Base-by-base conservation (phyloP, 208 protist species). In the Vickermania ingenoplastis region DNA sequence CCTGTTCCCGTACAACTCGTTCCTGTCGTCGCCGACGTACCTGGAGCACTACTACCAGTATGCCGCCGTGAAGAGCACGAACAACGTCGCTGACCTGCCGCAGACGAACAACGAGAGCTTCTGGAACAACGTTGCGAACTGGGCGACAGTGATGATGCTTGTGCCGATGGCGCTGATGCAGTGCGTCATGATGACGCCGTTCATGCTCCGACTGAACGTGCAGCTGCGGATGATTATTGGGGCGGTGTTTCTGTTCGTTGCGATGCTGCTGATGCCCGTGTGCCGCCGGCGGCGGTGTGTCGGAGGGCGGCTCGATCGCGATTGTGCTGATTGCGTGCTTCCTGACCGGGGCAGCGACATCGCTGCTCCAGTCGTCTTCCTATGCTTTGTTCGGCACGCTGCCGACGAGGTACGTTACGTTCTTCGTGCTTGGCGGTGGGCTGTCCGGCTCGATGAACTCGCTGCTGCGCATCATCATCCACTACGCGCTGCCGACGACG, bases 1-100 rank as follows among this genome's bases (percentile, higher is more conserved):
- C 53, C 66, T 80, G n/a, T 75, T 75, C 53, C 61, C 69, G 23
- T 75, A 75, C 66, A 80, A 80, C 65, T 76, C 69, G 21, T 80
- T 80, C 59, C 62, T 80, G 3, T 45, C 74, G 5, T 80, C 69
- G 23, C 74, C 74, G 14, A 69, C 69, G 4, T 80, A 75, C 69
- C 63, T 80, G 54, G 69, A 72, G 48, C 66, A 72, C 31, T 80
- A 75, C 69, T 80, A 66, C 65, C 66, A 73, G 66, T 80, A 68
- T 23, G 65, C 74, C 30, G 52, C 60, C 0, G 69, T 76, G 45
- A 80, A 79, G 69, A 45, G 61, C 31, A 75, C 69, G 23, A 29
- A 71, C 45, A 58, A 75, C 55, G 69, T 74, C 22, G 64, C 60
- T 58, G 67, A 53, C 1, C 68, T 75, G n/a, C 69, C 69, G 3